These are phyloP conservation scores for Salvia splendens DNA, from an alignment of 257 asterid genomes.

Conservation along the genomic window DNA sequence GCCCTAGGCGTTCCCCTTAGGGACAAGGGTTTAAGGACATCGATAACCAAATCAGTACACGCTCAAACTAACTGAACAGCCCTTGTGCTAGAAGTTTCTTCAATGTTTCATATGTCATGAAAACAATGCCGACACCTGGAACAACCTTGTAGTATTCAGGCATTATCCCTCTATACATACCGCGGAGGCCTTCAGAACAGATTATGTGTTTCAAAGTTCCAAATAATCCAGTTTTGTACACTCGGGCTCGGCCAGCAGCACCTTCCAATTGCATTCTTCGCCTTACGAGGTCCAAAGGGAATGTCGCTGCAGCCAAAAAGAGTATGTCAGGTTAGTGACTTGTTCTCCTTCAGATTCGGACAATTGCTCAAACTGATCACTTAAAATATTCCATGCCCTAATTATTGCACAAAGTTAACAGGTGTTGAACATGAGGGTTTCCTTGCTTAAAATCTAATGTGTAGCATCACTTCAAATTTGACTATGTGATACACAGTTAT, in stretches of 20 bases:
- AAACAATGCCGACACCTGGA: conserved; percentile 89
- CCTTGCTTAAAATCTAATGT: background rate
- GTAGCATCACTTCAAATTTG: background rate
- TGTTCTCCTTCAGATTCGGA: background rate
- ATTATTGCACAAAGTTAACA: background rate
- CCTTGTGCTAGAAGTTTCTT: conserved; percentile 71
- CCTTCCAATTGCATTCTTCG: conserved; percentile 97
- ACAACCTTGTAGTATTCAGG: conserved; percentile 95
- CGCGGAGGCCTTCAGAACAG: conserved; percentile 71
- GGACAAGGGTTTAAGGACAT: conserved; percentile 9
- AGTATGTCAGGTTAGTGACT: background rate
- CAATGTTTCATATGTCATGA: conserved; percentile 91
- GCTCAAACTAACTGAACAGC: conserved; percentile 40
- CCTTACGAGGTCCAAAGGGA: conserved; percentile 93
- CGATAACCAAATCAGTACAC: background rate
- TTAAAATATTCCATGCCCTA: background rate
- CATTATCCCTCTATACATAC: conserved; percentile 91
- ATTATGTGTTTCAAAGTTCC: conserved; percentile 73
- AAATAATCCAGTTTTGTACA: conserved; percentile 68
- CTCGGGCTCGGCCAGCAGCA: conserved; percentile 82
- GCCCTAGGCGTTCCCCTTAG: conserved; percentile 9
- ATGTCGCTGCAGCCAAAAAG: conserved; percentile 58
- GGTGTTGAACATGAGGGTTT: too few species aligned
- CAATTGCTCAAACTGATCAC: background rate
- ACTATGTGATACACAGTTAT: background rate